Evolutionary conservation across 2,329 filamentous ascomycete species (phyloP).

Genomic region (Gnomoniopsis sp.): DNA sequence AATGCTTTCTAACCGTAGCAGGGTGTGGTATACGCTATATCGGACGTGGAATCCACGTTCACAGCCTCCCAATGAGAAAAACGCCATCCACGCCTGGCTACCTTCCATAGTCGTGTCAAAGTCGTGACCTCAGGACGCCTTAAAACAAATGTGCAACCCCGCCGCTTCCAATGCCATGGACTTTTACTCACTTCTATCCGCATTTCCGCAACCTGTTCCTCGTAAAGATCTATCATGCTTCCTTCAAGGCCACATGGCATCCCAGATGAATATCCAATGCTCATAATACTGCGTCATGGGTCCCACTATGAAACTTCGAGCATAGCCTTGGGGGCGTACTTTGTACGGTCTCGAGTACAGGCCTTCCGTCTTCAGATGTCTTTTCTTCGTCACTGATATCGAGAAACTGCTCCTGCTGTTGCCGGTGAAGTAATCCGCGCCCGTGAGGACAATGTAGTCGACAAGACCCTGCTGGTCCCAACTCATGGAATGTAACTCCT

Average conservation of each 20-base stretch:
- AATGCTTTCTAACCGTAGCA: too few relatives aligned
- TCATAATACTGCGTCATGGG: constrained; percentile 43
- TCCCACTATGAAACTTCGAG: constrained; percentile 39
- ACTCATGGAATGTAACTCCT: constrained; percentile 33
- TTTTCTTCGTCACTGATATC: constrained; percentile 41
- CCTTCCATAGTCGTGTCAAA: too few relatives aligned
- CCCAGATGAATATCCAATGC: constrained; percentile 47
- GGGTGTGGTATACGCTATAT: too few relatives aligned
- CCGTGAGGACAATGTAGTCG: constrained; percentile 38
- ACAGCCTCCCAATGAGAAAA: too few relatives aligned
- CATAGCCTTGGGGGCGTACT: constrained; percentile 38
- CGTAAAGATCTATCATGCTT: too few relatives aligned
- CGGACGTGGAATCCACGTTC: too few relatives aligned
- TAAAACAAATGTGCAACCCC: too few relatives aligned
- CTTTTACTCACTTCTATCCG: too few relatives aligned
- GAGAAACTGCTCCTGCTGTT: constrained; percentile 46
- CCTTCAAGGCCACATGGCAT: constrained; percentile 38
- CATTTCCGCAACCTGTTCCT: too few relatives aligned
- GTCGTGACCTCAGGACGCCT: too few relatives aligned
- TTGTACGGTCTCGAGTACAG: constrained; percentile 41
- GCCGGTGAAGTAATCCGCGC: constrained; percentile 38
- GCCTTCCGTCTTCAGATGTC: constrained; percentile 38
- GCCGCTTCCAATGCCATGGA: too few relatives aligned
- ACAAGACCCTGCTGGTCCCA: constrained; percentile 44
- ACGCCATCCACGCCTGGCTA: too few relatives aligned